Base-by-base conservation (phyloP, 1,139 yeast genomes). In the Taphrina sp. region DNA sequence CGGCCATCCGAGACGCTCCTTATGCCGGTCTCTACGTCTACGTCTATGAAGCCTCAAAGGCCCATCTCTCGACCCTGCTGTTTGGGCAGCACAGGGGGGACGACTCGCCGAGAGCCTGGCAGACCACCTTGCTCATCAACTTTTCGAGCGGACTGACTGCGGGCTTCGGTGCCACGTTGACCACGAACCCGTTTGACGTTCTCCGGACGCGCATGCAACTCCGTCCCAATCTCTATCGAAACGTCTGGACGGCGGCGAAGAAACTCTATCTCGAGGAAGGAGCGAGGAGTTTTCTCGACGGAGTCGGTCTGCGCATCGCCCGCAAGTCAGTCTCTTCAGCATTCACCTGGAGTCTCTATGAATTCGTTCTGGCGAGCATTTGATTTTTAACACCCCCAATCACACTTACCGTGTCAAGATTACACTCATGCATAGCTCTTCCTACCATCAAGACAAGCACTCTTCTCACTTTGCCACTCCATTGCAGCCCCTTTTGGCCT, bases 181-280 rank as follows among this genome's bases (percentile, higher is more conserved):
- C 87, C 19, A 92, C 98, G 0, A 95, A 95, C 1, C 98, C 98
- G 0, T 92, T 92, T 66, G 98, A 92, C 66, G 88, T 96, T 0
- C 80, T 92, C 44, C 92, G 92, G 67, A 94, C 98, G 0, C 74
- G 96, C 59, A 82, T 92, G 75, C 98, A 92, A 71, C 72, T 90
- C 51, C 71, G 52, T 2, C 64, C 64, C 4, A 52, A 56, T 12
- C 14, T 33, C 31, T 60, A 64, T 46, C 58, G 63, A 17, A 69
- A 52, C 79, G 76, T 65, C 66, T 63, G 34, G 68, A 70, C 14
- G 2, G 64, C 67, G 2, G 76, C 84, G 0, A 65, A 70, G 1
- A 57, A 59, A 22, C 51, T 65, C 43, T 72, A 85, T 26, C 64
- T 78, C 2, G 64, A 62, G n/a, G 79, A 81, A 52, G 85, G 88